Base-by-base conservation (phyloP, 257 asterid genomes). In the Nicotiana knightiana region DNA sequence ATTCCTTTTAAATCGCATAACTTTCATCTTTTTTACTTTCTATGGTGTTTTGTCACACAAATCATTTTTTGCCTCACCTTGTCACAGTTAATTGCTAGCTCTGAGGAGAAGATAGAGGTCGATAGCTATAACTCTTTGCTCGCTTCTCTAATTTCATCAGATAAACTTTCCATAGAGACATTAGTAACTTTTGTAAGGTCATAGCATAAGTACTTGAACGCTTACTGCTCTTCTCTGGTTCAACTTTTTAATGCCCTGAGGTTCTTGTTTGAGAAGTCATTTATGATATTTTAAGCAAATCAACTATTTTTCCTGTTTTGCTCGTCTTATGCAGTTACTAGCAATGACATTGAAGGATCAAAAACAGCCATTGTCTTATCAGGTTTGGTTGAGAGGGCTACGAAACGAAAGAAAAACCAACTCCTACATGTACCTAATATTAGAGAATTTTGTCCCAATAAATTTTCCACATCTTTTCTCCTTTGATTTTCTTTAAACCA, bases 91-190 rank as follows among this genome's bases (percentile, higher is more conserved):
- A 93, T 97, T 85, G 84, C 90, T 15, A 90, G 93, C 79, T 90
- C 91, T 21, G 97, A 95, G 85, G 98, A 93, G 92, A 91, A 89
- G 87, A 83, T 89, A 46, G 95, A 89, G 89, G 91, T 84, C 8
- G 93, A 92, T 65, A 73, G 88, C 66, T 90, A 93, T 88, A 93
- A 87, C 82, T 82, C 90, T 76, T 91, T 97, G 3, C 67, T 93
- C 13, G 85, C 89, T 83, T 84, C 91, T 75, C 88, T 95, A 76
- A 90, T 95, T 86, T 84, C 94, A 75, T 91, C 97, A n/a, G 95
- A 97, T 93, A 77, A 76, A 75, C 83, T 76, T 21, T 16, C 11
- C 13, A 8, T 13, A 4, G 21, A 15, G 32, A 59, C 12, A 30
- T 3, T 32, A 32, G 35, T 32, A 32, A 32, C 30, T 28, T 32